phyloP scores from a whole-genome alignment of 495 filamentous ascomycete genomes.

The Cercophora scortea region DNA sequence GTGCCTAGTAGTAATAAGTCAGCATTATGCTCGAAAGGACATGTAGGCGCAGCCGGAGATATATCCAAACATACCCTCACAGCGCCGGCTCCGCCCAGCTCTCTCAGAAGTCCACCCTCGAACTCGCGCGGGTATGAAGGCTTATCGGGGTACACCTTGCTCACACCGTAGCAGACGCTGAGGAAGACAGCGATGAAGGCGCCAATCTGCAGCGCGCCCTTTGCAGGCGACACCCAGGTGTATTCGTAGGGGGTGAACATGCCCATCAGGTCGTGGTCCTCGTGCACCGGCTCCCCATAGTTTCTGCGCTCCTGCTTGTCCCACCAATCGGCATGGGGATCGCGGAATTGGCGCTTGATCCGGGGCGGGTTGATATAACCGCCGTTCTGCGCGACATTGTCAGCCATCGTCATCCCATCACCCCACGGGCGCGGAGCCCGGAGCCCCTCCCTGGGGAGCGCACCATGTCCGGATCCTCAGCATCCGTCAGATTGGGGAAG shows the following conservation, averaged over 20 bases:
- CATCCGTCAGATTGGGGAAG: constrained; percentile 50
- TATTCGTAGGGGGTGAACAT: constrained; percentile 88
- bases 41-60: background rate
- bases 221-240: constrained; percentile 67
- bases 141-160: constrained; percentile 77
- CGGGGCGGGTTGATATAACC: constrained; percentile 82
- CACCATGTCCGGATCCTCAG: constrained; percentile 74
- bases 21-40: background rate
- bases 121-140: constrained; percentile 70
- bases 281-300: constrained; percentile 91
- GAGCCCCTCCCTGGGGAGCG: constrained; percentile 5
- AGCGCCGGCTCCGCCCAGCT: constrained; percentile 65
- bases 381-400: constrained; percentile 60
- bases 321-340: constrained; percentile 94
- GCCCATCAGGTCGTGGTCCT: constrained; percentile 93
- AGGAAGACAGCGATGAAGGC: constrained; percentile 63
- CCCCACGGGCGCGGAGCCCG: background rate
- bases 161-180: constrained; percentile 62
- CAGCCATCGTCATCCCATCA: constrained; percentile 4
- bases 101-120: constrained; percentile 72
- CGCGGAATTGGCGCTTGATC: constrained; percentile 79
- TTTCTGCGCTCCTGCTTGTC: constrained; percentile 94
- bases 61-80: constrained; percentile 32
- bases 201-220: constrained; percentile 66
- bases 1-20: constrained; percentile 25